Evolutionary conservation across 257 asterid species (phyloP), one percentile per base, ranked within the genome.

Genomic region (Solanum etuberosum): DNA sequence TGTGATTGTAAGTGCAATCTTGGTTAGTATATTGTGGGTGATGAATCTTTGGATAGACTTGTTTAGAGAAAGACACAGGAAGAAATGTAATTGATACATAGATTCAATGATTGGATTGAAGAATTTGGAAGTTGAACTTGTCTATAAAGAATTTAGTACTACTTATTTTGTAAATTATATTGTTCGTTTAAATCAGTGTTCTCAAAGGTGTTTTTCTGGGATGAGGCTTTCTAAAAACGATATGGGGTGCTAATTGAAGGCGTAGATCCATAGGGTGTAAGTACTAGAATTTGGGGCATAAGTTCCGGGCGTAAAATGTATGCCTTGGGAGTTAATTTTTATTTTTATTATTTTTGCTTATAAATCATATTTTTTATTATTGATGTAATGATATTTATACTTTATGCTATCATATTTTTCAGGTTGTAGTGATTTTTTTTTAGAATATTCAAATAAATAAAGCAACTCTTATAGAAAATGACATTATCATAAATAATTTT

Each of bases 11-110:
- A 87, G 83, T 86, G 95, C 91, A 12, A 92, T 94, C 85, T 92
- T 91, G 86, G 87, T 89, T 43, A 96, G 98, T 90, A 67, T 94
- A 29, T 43, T 92, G 92, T 96, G 98, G 98, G 87, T 96, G 89
- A 40, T 92, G 81, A 92, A 89, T 89, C 93, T 89, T 40, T 94
- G 97, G 98, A 65, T 91, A 78, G 94, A 90, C 23, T 91, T 91
- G 88, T 91, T 85, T 35, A 92, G 82, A 59, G 86, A 89, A 27
- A 92, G 92, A 89, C 86, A 76, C n/a, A 90, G 87, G 87, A 88
- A 90, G 90, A 94, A 94, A 80, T 71, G 88, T 86, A 91, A n/a
- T 25, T 86, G 38, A 73, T 10, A 51, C 59, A 54, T 18, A 43
- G 29, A 67, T 48, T 68, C 59, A 42, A 70, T 29, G 21, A 85